phyloP scores from a whole-genome alignment of 2,329 filamentous ascomycete species.

The Fusarium sp. region DNA sequence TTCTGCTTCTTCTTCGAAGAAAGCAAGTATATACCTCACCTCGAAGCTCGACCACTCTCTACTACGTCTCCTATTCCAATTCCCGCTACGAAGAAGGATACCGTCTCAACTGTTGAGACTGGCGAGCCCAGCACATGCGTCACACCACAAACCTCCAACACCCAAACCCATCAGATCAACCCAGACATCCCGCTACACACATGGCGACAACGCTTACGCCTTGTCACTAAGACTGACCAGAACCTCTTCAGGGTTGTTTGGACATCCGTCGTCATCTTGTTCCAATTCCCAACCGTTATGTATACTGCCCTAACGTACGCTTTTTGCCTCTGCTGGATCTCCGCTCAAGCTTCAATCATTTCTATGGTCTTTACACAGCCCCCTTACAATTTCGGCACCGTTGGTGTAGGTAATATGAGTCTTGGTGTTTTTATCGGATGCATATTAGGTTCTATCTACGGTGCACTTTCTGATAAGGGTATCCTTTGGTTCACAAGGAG shows the following conservation, averaged over 20 bases:
- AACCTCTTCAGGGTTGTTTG: conserved; percentile 20
- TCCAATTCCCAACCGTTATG: conserved; percentile 55
- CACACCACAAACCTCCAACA: not conserved
- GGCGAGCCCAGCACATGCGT: not conserved
- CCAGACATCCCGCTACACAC: conserved; percentile 18
- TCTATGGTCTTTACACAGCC: not conserved
- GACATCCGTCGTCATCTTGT: conserved; percentile 13
- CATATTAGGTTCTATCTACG: conserved; percentile 55
- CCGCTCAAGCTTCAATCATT: conserved; percentile 43
- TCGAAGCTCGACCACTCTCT: conserved; percentile 1
- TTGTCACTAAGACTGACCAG: conserved; percentile 38
- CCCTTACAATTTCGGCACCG: conserved; percentile 1
- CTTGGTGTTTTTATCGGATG: conserved; percentile 54
- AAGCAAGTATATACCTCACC: conserved; percentile 49
- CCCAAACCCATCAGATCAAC: not conserved
- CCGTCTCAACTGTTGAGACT: not conserved
- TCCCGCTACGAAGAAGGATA: conserved; percentile 7
- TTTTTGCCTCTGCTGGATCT: conserved; percentile 55
- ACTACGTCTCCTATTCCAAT: not conserved
- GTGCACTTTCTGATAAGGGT: conserved; percentile 54
- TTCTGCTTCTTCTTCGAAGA: conserved; percentile 48
- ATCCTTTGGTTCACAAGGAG: conserved; percentile 55
- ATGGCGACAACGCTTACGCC: conserved; percentile 17
- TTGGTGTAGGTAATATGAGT: conserved; percentile 44
- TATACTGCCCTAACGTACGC: conserved; percentile 57